phyloP scores from a whole-genome alignment of 2,329 filamentous ascomycete species.

The Ophiostoma australiae region DNA sequence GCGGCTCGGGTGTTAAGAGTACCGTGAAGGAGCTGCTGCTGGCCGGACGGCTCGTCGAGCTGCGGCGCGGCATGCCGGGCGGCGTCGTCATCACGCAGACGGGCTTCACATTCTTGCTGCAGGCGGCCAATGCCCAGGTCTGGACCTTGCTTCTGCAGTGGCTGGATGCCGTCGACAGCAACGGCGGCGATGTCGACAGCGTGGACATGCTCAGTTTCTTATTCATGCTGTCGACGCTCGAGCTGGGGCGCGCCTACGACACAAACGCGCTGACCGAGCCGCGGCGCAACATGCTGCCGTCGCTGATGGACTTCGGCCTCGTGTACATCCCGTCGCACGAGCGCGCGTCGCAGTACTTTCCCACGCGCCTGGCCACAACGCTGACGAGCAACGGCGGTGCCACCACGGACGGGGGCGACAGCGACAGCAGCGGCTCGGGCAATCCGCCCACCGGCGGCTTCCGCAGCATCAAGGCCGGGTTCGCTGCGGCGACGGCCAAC shows the following conservation, averaged over 20 bases:
- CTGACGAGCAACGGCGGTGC: conserved; percentile 71
- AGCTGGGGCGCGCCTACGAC: conserved; percentile 86
- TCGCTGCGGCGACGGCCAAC: conserved; percentile 60
- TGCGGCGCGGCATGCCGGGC: conserved; percentile 36
- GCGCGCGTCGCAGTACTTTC: conserved; percentile 64
- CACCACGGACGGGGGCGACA: conserved; percentile 35
- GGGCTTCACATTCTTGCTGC: conserved; percentile 89
- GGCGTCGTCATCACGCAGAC: conserved; percentile 78
- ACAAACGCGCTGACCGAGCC: conserved; percentile 76
- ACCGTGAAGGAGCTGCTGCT: conserved; percentile 82
- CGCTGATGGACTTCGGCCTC: conserved; percentile 87
- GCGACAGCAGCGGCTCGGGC: not conserved
- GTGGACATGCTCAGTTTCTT: conserved; percentile 95
- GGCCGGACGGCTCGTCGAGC: conserved; percentile 73
- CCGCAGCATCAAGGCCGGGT: conserved; percentile 62
- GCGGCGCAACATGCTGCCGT: conserved; percentile 82
- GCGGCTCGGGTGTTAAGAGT: conserved; percentile 54
- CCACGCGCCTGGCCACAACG: conserved; percentile 88
- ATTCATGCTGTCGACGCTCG: conserved; percentile 88
- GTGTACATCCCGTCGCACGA: conserved; percentile 65
- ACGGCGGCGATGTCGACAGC: conserved; percentile 66
- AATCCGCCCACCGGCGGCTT: conserved; percentile 38
- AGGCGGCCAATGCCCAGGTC: conserved; percentile 93
- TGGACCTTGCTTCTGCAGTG: conserved; percentile 94
- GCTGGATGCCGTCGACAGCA: conserved; percentile 76